Base-by-base conservation (phyloP, 2,329 filamentous ascomycete genomes). In the Clonostachys rosea region DNA sequence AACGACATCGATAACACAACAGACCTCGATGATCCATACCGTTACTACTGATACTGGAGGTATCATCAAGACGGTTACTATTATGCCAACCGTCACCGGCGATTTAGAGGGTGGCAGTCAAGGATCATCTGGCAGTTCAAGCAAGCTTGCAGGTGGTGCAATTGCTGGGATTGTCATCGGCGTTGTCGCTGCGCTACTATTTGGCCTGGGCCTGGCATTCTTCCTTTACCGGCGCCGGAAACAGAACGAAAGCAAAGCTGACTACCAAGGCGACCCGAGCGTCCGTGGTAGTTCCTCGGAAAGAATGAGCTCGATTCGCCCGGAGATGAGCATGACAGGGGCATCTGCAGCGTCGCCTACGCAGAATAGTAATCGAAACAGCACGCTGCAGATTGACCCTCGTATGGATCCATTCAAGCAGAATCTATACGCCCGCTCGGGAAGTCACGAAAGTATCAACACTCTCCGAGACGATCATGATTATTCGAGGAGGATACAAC, bases 381-480 rank as follows among this genome's bases (percentile, higher is more conserved):
- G 76, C 59, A 68, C 70, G 41, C 60, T 84, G 46, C 76, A 79
- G 9, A 74, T 83, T 46, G 82, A 86, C 57, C 82, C 82, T 34
- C 73, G 82, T 41, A 76, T 85, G 68, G 78, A 85, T 55, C 81
- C 81, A 1, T 83, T 78, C 51, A 73, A 77, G 43, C 71, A 74
- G 35, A 76, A 75, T 16, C 66, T 83, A 12, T 85, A 84, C 59
- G 66, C 69, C 40, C 70, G 76, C 24, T 82, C 75, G 55, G 77
- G 76, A 59, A 84, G 81, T 55, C 75, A 75, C 50, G 81, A 85
- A 59, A 85, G 81, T 58, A 66, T 86, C 57, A 79, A 79, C 54
- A 84, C 81, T 2, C 64, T 86, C 6, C 77, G 77, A 48, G 82
- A 86, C 57, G 79, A 85, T 51, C 79, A 82, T 49, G 82, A 86